A percentile compares a stretch with the other conserved stretches of the same genome.
phyloP scores from a whole-genome alignment of 192 early-diverging fungal genomes.

The Umbelopsis sp. region DNA sequence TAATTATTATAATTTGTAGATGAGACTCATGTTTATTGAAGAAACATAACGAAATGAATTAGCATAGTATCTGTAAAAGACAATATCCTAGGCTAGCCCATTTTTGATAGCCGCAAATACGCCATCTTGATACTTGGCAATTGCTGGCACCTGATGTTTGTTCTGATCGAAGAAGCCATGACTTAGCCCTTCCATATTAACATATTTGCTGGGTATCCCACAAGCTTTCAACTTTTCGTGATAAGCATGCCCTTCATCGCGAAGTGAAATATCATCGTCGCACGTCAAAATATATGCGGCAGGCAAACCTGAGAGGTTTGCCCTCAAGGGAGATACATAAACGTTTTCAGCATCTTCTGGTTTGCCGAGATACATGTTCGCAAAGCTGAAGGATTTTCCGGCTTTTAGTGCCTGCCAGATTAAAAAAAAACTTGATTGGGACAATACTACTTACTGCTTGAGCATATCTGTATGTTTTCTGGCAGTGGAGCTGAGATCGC shows the following conservation, averaged over 20 bases:
- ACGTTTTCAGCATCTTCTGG: not conserved
- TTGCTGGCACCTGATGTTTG: not conserved
- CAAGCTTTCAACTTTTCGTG: not conserved
- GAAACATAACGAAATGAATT: too few relatives aligned
- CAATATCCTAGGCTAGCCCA: not conserved
- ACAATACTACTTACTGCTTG: not conserved
- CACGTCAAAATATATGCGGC: slow-evolving; percentile 2
- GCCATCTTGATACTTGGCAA: not conserved
- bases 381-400: too few relatives aligned
- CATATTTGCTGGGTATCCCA: slow-evolving; percentile 1
- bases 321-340: not conserved
- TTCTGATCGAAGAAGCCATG: not conserved
- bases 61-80: too few relatives aligned
- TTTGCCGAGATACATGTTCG: too few relatives aligned
- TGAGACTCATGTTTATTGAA: too few relatives aligned
- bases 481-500: not conserved
- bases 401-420: not conserved
- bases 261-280: not conserved
- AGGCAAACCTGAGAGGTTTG: slow-evolving; percentile 3
- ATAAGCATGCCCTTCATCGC: slow-evolving; percentile 1
- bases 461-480: not conserved
- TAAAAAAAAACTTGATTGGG: not conserved
- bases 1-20: too few relatives aligned
- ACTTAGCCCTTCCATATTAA: not conserved
- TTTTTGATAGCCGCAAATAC: not conserved